phyloP scores from a whole-genome alignment of 1,284 basidiomycete species.

The Leccinum fallax region DNA sequence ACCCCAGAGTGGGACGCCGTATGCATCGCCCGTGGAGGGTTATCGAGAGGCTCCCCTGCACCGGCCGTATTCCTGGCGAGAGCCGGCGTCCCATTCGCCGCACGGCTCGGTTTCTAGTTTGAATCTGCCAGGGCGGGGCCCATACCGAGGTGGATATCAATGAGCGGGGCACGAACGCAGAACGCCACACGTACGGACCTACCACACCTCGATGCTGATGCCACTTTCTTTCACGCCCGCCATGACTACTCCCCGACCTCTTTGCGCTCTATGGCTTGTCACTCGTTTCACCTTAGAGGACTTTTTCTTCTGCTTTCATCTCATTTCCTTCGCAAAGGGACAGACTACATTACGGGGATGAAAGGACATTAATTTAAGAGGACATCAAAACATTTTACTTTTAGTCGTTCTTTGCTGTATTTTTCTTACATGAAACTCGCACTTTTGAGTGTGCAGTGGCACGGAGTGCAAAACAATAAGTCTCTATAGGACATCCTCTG shows the following conservation, averaged over 20 bases:
- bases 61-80: conserved; percentile 41
- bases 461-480: background rate
- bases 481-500: background rate
- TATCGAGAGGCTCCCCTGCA: conserved; percentile 52
- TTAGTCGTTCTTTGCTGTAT: conserved; percentile 25
- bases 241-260: conserved; percentile 19
- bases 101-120: conserved; percentile 23
- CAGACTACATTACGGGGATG: conserved; percentile 13
- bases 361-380: background rate
- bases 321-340: background rate
- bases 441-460: background rate
- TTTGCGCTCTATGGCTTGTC: background rate
- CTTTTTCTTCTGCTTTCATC: background rate
- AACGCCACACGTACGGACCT: background rate
- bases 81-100: conserved; percentile 1
- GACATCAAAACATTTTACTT: conserved; percentile 2
- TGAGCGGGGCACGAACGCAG: background rate
- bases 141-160: conserved; percentile 36
- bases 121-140: conserved; percentile 39
- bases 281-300: conserved; percentile 16
- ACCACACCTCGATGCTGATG: background rate
- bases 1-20: conserved; percentile 28
- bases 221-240: background rate
- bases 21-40: conserved; percentile 27
- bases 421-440: conserved; percentile 1